Evolutionary conservation across 2,329 filamentous ascomycete species (phyloP), one percentile per base, ranked within the genome.

Genomic region (Anisogramma anomala): DNA sequence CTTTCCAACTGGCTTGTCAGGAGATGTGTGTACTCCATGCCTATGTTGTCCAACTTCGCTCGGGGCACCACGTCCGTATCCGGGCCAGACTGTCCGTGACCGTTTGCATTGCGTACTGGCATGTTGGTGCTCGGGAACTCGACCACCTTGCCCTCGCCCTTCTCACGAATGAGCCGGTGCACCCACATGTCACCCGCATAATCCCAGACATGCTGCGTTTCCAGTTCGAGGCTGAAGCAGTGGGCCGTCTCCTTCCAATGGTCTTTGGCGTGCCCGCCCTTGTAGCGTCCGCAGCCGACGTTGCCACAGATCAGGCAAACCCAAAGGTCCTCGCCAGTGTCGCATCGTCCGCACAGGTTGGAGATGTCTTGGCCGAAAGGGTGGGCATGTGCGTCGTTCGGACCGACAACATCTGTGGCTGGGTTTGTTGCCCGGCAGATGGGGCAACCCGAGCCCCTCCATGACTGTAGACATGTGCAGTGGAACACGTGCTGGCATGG

Each of bases 401-500:
- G 64, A 43, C 72, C 67, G 10, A 14, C 31, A 39, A 64, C 62
- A 5, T 50, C 52, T 7, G 55, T 54, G 4, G 64, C 58, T 5
- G 69, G 63, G 45, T 71, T 75, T 1, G 88, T 94, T 54, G 94
- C 94, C 25, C 91, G 78, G 55, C 91, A 98, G 6, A 98, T 87
- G 0, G 91, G 91, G 56, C 91, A 98, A 4, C 89, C 89, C 19
- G 80, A 83, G 4, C 89, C 88, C 56, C 84, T 85, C 91, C 91
- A 98, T 57, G 91, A 96, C 55, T 94, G 84, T 1, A 98, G 69
- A 61, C 91, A 98, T 1, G 82, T 88, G 57, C 91, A 96, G 59
- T 98, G 91, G 57, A 98, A 98, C 38, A 96, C 86, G 54, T 98
- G 91, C 55, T 96, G 89, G 57, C 91, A 98, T 22, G 93, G 80